Percentiles rank a stretch among this genome's conserved stretches.
Evolutionary conservation across 2,329 filamentous ascomycete genomes (phyloP).

Genomic region (Saccharata proteae): DNA sequence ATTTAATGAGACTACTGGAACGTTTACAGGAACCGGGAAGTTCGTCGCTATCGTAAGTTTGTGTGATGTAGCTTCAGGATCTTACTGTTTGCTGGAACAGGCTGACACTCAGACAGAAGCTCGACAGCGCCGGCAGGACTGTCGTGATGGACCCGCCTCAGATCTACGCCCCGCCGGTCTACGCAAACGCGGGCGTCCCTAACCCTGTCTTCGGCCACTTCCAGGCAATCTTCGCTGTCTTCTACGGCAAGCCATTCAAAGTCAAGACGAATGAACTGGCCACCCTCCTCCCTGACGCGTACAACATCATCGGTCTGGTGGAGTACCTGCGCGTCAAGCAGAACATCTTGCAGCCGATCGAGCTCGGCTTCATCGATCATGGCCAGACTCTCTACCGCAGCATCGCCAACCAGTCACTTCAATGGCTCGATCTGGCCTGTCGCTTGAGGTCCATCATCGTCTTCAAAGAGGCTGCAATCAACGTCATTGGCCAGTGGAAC

Average conservation of each 20-base stretch:
- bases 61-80: not conserved
- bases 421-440: conserved; percentile 34
- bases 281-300: conserved; percentile 27
- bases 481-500: conserved; percentile 32
- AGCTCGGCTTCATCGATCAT: conserved; percentile 35
- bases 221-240: conserved; percentile 32
- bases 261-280: conserved; percentile 26
- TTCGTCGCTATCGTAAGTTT: not conserved
- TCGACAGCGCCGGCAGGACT: conserved; percentile 21
- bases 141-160: conserved; percentile 9
- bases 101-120: conserved; percentile 15
- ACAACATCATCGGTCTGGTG: conserved; percentile 31
- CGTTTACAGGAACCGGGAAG: conserved; percentile 13
- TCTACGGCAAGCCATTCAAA: conserved; percentile 32
- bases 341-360: conserved; percentile 33
- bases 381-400: conserved; percentile 34
- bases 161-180: conserved; percentile 17
- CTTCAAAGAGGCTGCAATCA: conserved; percentile 34
- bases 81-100: not conserved
- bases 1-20: conserved; percentile 9
- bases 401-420: conserved; percentile 30
- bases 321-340: conserved; percentile 34
- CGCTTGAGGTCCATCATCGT: conserved; percentile 34
- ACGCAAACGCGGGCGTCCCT: conserved; percentile 20
- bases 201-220: conserved; percentile 24